Evolutionary conservation across 805 yeast genomes (phyloP), one percentile per base, ranked within the genome.

Genomic region (Yarrowia sp.): DNA sequence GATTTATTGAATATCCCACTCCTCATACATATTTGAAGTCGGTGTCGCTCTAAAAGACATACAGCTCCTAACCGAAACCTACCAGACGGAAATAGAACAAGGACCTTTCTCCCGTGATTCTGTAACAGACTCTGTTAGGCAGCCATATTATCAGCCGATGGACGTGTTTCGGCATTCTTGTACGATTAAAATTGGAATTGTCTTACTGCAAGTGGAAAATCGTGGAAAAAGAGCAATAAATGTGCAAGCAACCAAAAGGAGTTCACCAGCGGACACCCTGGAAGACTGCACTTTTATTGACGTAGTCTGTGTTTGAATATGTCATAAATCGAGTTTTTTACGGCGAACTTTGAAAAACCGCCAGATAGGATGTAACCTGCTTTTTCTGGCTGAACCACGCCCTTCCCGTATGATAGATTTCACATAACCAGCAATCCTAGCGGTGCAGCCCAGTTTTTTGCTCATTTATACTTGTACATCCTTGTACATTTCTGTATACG

Each of bases 401-500:
- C 30, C 33, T 44, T 44, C 30, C 15, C 15, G 9, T 14, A 13
- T 15, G 14, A 10, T 14, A 24, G 8, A 24, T 14, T 46, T 14
- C 17, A 1, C 5, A 24, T 24, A 24, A 14, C 12, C 14, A 46
- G 50, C 50, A 46, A 46, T 14, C 50, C 17, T 24, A 7, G 17
- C 17, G 34, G 14, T 24, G 50, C 50, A 46, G 50, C 19, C 50
- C 7, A 9, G 30, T 24, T 20, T 44, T 44, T 44, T 44, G 49
- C 49, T 44, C 49, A 15, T 24, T 46, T 46, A 46, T 46, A 46
- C 50, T 15, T 24, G n/a, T n/a, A n/a, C n/a, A n/a, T n/a, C n/a
- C 30, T 10, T 44, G 33, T 20, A 20, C 30, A 17, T 17, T 43
- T 40, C 24, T 20, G 13, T 24, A 46, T 46, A 24, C 50, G 50